These are phyloP conservation scores for Acacia concinna DNA, from an alignment of 331 rosid species.

Conservation along the genomic window DNA sequence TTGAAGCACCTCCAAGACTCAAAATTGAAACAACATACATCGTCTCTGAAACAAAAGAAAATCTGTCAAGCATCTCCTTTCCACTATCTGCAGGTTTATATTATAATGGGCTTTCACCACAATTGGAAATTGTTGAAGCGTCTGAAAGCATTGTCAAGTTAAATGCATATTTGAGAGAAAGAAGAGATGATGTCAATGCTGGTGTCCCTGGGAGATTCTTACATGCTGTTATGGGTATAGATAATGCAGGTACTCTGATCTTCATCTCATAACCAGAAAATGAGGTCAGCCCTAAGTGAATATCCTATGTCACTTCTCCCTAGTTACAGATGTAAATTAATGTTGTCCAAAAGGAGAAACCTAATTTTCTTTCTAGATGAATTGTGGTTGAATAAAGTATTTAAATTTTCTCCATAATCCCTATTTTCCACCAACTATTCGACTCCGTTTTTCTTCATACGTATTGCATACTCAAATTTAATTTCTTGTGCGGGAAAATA, in stretches of 20 bases:
- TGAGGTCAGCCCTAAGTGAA: not conserved
- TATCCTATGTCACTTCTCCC: not conserved
- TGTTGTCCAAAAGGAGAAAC: not conserved
- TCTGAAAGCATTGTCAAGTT: conserved; percentile 61
- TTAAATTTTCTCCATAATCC: not conserved
- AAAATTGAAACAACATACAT: conserved; percentile 44
- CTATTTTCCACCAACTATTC: not conserved
- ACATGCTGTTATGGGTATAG: conserved; percentile 65
- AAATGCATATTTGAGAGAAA: conserved; percentile 62
- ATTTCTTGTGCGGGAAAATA: not conserved
- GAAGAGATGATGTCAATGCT: conserved; percentile 68
- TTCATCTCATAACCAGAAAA: not conserved
- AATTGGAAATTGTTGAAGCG: conserved; percentile 64
- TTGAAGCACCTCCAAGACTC: conserved; percentile 24
- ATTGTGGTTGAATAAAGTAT: not conserved
- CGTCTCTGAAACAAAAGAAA: conserved; percentile 49
- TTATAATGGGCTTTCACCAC: conserved; percentile 62
- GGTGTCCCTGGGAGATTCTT: conserved; percentile 80
- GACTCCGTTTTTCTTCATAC: not conserved
- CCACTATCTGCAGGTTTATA: conserved; percentile 79
- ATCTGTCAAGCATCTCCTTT: conserved; percentile 50
- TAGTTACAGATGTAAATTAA: not conserved
- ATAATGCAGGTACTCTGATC: conserved; percentile 58
- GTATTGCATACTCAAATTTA: not conserved
- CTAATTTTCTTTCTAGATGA: not conserved